Evolutionary conservation across 177 flowering plant species (phyloP), one percentile per base, ranked within the genome.

Genomic region (Vitis hybrid): DNA sequence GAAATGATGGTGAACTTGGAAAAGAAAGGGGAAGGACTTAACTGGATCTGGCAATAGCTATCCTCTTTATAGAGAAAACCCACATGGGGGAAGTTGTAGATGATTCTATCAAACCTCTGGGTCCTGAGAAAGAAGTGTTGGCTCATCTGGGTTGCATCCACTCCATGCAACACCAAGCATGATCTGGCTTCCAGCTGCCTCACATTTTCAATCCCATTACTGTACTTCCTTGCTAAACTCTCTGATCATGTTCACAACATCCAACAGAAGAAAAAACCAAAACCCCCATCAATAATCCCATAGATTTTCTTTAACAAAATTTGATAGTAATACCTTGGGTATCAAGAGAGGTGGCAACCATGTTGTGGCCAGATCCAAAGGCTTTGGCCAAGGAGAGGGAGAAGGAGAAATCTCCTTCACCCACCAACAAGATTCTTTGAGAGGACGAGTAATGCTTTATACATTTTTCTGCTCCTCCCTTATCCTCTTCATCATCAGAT

Each of bases 391-490:
- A 64, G 4, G 71, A 77, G 13, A 75, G 79, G 34, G 85, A 62
- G 73, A 83, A 83, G n/a, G 86, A 85, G 58, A 80, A 85, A 45
- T 85, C 84, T 10, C 87, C 88, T 61, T 85, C 87, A 15, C 88
- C 88, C 1, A 83, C 86, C 23, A 85, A 52, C 14, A 85, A 52
- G 14, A 83, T 83, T 52, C 78, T 58, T 5, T 80, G 81, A 59
- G 48, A 60, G 10, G 81, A 77, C 5, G 74, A 70, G 72, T 82
- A 80, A 55, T 80, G 73, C 12, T 69, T 59, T 4, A 48, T 64
- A 74, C 82, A 74, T 63, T 62, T 75, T 71, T 78, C 83, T 57
- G 64, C 32, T 54, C 59, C 77, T 32, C 34, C 34, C 51, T 65
- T 64, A 9, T 14, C 30, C 1, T 66, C 72, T 17, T 62, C 67